Evolutionary conservation across 192 early-diverging fungal species (phyloP), one percentile per base, ranked within the genome.

Genomic region (Diversispora epigaea): DNA sequence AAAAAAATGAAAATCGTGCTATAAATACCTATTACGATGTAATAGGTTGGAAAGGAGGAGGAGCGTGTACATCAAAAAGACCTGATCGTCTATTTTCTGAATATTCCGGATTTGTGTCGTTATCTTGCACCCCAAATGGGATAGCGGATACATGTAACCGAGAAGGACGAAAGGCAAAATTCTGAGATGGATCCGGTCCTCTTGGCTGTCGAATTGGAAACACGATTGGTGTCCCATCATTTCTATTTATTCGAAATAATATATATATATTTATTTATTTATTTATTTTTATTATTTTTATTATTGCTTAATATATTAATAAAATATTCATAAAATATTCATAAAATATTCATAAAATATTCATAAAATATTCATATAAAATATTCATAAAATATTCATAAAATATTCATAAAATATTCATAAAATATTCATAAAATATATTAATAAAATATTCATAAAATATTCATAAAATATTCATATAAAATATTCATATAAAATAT

Each of bases 141-240:
- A 75, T 75, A 40, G 73, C 47, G 10, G 73, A 75, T 32, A 58
- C 1, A 32, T 75, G 56, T 49, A 75, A n/a, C 3, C 62, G 62
- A 65, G 73, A 66, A 15, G 73, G 62, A 57, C 92, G 89, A 57
- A 83, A 83, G n/a, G 84, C 84, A 85, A 93, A 93, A 81, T 91
- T 88, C 75, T 90, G 87, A 60, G 84, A 80, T 68, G 89, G 84
- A 21, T 91, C 91, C 4, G 92, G 92, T 32, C 92, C 92, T 41
- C 86, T 84, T 49, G 92, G 92, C 75, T 93, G 92, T 62, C 92
- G 87, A 32, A 85, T 78, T 4, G 92, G 92, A 69, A 90, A 89
- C 46, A 93, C 88, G 10, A 87, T 68, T 39, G 78, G 78, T 8
- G 63, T 60, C 6, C 73, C 74, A 2, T 61, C 47, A 39, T 46